Base-by-base conservation (phyloP, 2,329 filamentous ascomycete genomes). In the Monilinia fructicola region DNA sequence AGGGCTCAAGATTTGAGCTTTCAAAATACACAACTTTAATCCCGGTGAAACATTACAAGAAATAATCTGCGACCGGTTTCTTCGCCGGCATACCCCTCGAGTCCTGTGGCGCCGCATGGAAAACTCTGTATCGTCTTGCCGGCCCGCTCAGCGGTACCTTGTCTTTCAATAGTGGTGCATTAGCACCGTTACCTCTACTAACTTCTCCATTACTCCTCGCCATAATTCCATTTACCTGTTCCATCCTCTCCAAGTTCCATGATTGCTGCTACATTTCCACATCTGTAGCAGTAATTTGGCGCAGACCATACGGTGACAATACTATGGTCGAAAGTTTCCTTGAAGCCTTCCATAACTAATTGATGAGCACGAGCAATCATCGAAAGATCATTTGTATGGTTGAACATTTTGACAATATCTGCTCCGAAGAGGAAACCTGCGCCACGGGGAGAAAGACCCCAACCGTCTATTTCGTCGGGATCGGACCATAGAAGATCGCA, bases 261-360 rank as follows among this genome's bases (percentile, higher is more conserved):
- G 67, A 99, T 93, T 0, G 95, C 94, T 0, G 95, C 95, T 16
- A 99, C 93, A 74, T 98, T 98, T 65, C 93, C 93, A 75, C 93
- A 97, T 48, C 70, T 70, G 80, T 97, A 97, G 80, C 93, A 97
- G 82, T 97, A 97, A 78, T 97, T 97, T 0, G 93, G 93, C 12
- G 93, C 93, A 0, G 91, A 96, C 94, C 95, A 99, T n/a, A 99
- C 95, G 0, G 95, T 99, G 53, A 98, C 95, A 70, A 99, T 97
- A 58, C 89, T 92, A 18, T 88, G 90, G 76, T 97, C 92, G 75
- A 98, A 99, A 93, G 98, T 98, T 78, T 98, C 95, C 80, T 98
- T 98, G 79, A 97, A 99, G 0, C 95, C 95, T 78, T 99, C 95
- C 95, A 98, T 99, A 71, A 99, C 95, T 28, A 99, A 87, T 78